Percentiles rank a stretch among this genome's conserved stretches.
phyloP scores from a whole-genome alignment of 2,329 filamentous ascomycete genomes.

The Amauroascus verrucosus region DNA sequence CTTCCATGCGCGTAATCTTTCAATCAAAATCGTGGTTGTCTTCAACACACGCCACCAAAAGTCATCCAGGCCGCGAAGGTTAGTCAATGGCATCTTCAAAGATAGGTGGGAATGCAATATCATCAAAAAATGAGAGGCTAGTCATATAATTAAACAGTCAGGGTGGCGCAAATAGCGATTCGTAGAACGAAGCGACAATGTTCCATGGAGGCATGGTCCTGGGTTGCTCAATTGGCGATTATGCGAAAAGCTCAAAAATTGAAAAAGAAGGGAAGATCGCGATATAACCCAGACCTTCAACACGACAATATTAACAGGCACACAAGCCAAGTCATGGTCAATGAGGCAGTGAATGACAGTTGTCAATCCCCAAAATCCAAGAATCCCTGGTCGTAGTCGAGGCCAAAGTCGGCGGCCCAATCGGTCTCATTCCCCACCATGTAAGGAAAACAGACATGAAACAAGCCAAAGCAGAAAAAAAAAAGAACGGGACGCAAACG shows the following conservation, averaged over 20 bases:
- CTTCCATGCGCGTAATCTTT: constrained; percentile 91
- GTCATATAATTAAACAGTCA: not conserved
- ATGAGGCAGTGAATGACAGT: not conserved
- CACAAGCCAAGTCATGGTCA: not conserved
- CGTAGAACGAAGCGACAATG: not conserved
- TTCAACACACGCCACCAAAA: constrained; percentile 25
- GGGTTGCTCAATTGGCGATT: not conserved
- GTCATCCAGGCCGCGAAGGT: constrained; percentile 10
- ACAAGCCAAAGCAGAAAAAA: not conserved
- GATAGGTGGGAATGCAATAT: not conserved
- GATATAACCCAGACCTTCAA: not conserved
- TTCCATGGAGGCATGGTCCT: not conserved
- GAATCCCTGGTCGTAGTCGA: not conserved
- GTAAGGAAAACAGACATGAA: constrained; percentile 1
- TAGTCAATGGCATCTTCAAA: constrained; percentile 7
- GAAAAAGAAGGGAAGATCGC: not conserved
- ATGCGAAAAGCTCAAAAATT: not conserved
- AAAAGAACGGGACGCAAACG: not conserved
- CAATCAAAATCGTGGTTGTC: constrained; percentile 70
- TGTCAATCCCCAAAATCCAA: not conserved
- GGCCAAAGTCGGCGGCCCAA: constrained; percentile 3
- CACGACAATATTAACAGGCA: not conserved
- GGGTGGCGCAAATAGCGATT: constrained; percentile 2
- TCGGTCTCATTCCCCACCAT: constrained; percentile 6
- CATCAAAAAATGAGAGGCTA: not conserved